Evolutionary conservation across 345 rosid species (phyloP), one percentile per base, ranked within the genome.

Genomic region (Cardamine resedifolia): DNA sequence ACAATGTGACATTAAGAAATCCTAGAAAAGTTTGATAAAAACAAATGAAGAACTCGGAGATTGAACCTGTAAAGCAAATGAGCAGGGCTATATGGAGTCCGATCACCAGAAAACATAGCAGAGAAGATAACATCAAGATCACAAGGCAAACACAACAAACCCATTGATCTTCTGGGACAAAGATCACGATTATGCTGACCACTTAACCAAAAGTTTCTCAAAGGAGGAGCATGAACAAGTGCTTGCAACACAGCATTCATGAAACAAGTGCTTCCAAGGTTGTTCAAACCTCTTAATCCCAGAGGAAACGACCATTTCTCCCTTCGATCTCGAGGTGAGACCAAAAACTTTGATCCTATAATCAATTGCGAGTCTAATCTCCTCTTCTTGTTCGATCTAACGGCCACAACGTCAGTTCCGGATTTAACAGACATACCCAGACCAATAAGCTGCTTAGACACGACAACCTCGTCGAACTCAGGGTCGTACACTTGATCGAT

Each of bases 231-330:
- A 76, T 93, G 97, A 41, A 91, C 82, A 83, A 90, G 81, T 10
- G 88, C 97, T 78, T 90, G 98, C 81, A 93, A 83, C 63, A 91
- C 92, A 49, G 96, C 90, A 70, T 90, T 93, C 98, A 90, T 90
- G 30, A 93, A 93, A 73, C 96, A 93, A 56, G 96, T 93, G 47
- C 88, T 90, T 18, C 98, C 98, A 48, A 93, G 50, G 50, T 93
- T 93, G 75, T 89, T 90, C 85, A 93, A 74, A 30, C 97, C 98
- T 53, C 98, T 81, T 63, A 93, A 77, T 1, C 97, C 98, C 75
- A 86, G 44, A 10, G 98, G 96, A 57, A 85, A 85, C 11, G 89
- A 80, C 53, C 85, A 87, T 41, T 83, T 86, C 5, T 86, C 88
- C 43, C 96, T 84, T 72, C 79, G 85, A 64, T 84, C 86, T 68